Evolutionary conservation across 345 rosid genomes (phyloP).

Genomic region (Citrus unshiu): DNA sequence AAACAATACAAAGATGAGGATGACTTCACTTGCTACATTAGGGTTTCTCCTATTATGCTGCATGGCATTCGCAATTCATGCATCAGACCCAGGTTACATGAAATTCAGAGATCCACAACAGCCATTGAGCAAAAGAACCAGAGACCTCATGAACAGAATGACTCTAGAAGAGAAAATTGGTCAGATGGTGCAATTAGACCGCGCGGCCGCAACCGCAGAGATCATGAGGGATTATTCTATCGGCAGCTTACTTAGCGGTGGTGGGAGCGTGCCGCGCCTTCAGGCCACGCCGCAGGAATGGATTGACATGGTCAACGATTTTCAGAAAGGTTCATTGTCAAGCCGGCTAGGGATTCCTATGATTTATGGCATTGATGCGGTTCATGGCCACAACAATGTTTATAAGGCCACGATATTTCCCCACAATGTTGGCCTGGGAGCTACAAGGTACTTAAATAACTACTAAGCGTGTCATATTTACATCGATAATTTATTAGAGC

Average conservation of each 20-base stretch:
- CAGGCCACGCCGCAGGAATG: conserved; percentile 16
- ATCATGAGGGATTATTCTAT: conserved; percentile 18
- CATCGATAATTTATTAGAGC: too few relatives aligned
- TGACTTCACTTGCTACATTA: neutral
- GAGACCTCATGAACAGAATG: conserved; percentile 34
- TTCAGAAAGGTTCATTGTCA: conserved; percentile 26
- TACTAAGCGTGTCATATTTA: neutral
- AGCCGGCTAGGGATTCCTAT: conserved; percentile 37
- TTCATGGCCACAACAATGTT: conserved; percentile 54
- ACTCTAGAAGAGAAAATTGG: conserved; percentile 45
- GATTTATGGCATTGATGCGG: conserved; percentile 43
- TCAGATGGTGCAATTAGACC: conserved; percentile 44
- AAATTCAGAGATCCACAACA: conserved; percentile 34
- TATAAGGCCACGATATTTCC: conserved; percentile 54
- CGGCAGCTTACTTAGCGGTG: conserved; percentile 30
- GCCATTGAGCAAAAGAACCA: conserved; percentile 16
- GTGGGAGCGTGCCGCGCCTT: conserved; percentile 27
- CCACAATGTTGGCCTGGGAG: conserved; percentile 49
- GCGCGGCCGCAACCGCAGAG: neutral
- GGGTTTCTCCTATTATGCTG: neutral
- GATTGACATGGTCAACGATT: conserved; percentile 24
- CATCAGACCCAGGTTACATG: conserved; percentile 7
- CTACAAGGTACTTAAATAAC: conserved; percentile 7
- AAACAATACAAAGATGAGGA: neutral
- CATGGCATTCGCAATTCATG: neutral